Evolutionary conservation across 176 grass and related monocot genomes (phyloP), one percentile per base, ranked within the genome.

Genomic region (Saccharum spontaneum): DNA sequence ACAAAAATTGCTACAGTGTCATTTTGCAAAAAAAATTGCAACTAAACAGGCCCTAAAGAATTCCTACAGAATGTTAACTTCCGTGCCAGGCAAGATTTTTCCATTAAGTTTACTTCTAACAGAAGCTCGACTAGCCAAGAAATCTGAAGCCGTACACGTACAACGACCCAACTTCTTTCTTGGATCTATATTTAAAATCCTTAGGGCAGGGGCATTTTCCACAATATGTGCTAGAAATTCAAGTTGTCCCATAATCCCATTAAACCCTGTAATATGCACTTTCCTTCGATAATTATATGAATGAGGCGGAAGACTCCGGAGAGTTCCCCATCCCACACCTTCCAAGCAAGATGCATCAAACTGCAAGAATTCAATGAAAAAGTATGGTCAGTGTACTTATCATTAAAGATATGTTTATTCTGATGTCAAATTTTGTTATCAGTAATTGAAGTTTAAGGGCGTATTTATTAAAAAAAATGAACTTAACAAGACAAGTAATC

Each of bases 211-310:
- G 22, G 70, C 70, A 73, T 48, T 73, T 73, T 73, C 70, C 22
- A 48, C 70, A 1, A 73, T 43, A 28, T 73, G 41, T 15, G 16
- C 13, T 8, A 73, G 41, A 7, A 73, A 48, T 48, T 73, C 41
- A 73, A 26, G 70, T 48, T 73, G 70, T 3, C 41, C 41, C 70
- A 28, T 73, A 16, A 46, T 28, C 70, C 23, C 23, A 46, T 48
- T 28, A 73, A 48, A 73, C 46, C 70, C n/a, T 73, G 70, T 73
- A 7, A 73, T 28, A 45, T 72, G 69, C 40, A 72, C n/a, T 72
- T 72, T 72, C 39, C n/a, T 45, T 45, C 45, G 40, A 72, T 26
- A 72, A 72, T 16, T 26, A 72, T 72, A 72, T 15, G 22, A 6
- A 11, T 12, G 26, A 15, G 10, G 40, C 1, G 69, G 69, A 72